A percentile compares a stretch with the other conserved stretches of the same genome.
Evolutionary conservation across 192 early-diverging fungal species (phyloP).

Genomic region (Geosiphon pyriformis): DNA sequence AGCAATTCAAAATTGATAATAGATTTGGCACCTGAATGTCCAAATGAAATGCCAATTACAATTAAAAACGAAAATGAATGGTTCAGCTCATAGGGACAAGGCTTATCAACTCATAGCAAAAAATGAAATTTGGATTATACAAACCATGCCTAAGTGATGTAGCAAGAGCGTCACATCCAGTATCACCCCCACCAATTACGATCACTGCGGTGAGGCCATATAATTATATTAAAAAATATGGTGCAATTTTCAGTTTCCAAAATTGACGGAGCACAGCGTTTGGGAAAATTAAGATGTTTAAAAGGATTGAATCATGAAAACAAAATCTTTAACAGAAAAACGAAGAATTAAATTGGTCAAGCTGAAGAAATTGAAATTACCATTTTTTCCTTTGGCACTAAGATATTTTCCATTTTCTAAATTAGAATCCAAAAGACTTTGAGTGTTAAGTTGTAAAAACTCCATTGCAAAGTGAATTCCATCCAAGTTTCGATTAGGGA

Average conservation of each 20-base stretch:
- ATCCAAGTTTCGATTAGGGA: conserved; percentile 79
- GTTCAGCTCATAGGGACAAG: too few relatives aligned
- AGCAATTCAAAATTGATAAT: conserved; percentile 97
- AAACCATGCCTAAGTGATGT: conserved; percentile 81
- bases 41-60: background rate
- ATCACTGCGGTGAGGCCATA: conserved; percentile 43
- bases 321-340: too few relatives aligned
- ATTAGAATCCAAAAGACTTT: conserved; percentile 76
- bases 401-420: conserved; percentile 71
- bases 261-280: too few relatives aligned
- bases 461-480: conserved; percentile 99
- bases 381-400: conserved; percentile 85
- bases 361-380: background rate
- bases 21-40: conserved; percentile 56
- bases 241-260: background rate
- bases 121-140: background rate
- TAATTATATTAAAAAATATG: background rate
- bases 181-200: conserved; percentile 98
- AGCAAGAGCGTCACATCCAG: conserved; percentile 94
- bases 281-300: too few relatives aligned
- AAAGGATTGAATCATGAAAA: too few relatives aligned
- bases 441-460: conserved; percentile 86
- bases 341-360: too few relatives aligned
- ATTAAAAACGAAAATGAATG: background rate
- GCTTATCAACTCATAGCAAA: too few relatives aligned